These are phyloP conservation scores for Crassisporium funariophilum DNA, from an alignment of 768 basidiomycete species.

Conservation along the genomic window DNA sequence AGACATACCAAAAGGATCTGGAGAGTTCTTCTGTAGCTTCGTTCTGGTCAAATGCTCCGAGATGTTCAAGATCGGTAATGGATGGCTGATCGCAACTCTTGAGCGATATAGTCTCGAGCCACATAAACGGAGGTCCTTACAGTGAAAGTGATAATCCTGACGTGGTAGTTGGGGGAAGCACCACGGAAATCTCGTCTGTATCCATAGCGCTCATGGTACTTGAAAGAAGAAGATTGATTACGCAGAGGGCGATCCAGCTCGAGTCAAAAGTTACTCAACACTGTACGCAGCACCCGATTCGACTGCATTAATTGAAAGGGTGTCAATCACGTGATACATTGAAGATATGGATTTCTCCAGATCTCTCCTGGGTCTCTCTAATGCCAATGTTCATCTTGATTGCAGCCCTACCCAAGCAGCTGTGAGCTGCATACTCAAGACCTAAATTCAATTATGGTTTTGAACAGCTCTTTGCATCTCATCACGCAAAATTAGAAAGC, in stretches of 20 bases:
- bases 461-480: too few species aligned
- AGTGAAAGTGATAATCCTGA: slow-evolving; percentile 77
- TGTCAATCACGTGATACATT: too few species aligned
- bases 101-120: slow-evolving; percentile 6
- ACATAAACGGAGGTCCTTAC: slow-evolving; percentile 42
- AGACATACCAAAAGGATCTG: slow-evolving; percentile 64
- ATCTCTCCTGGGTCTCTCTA: too few species aligned
- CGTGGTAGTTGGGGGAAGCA: slow-evolving; percentile 67
- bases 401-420: too few species aligned
- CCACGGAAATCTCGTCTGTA: slow-evolving; percentile 74
- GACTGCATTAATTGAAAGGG: too few species aligned
- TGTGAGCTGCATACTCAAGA: too few species aligned
- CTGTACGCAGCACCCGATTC: too few species aligned
- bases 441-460: too few species aligned
- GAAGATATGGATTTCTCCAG: too few species aligned
- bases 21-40: slow-evolving; percentile 67
- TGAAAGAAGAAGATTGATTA: slow-evolving; percentile 1
- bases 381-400: too few species aligned
- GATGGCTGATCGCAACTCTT: slow-evolving; percentile 65
- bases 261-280: neutral
- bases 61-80: slow-evolving; percentile 93
- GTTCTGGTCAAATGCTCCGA: slow-evolving; percentile 92
- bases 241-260: neutral
- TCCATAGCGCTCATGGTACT: slow-evolving; percentile 67
- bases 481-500: too few species aligned